Conservation (phyloP, 148 eudicot genomes). For the Arbutus unedo region DNA sequence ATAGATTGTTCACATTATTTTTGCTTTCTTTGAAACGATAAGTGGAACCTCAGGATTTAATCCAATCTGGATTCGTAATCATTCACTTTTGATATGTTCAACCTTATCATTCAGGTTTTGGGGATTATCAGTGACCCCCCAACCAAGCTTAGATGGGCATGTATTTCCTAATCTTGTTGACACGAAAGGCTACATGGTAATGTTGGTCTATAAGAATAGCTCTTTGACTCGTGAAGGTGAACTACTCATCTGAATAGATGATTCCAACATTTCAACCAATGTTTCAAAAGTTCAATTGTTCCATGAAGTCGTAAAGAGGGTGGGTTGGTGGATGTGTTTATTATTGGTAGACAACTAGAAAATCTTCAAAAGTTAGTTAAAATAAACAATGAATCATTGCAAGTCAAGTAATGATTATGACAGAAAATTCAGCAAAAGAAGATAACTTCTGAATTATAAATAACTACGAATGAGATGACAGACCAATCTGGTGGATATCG, state of each 20-base stretch:
- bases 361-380: not conserved
- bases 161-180: constrained; percentile 90
- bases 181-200: constrained; percentile 81
- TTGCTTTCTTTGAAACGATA: not conserved
- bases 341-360: not conserved
- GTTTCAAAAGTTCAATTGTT: not conserved
- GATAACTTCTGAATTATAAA: not conserved
- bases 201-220: constrained; percentile 89
- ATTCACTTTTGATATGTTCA: not conserved
- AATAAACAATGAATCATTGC: not conserved
- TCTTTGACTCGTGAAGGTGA: constrained; percentile 93
- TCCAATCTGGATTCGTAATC: not conserved
- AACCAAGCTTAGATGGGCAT: constrained; percentile 82
- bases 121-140: constrained; percentile 77
- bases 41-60: not conserved
- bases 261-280: not conserved
- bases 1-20: not conserved
- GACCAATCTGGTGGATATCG: not conserved
- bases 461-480: not conserved
- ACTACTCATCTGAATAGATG: not conserved
- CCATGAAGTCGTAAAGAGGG: not conserved
- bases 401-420: not conserved
- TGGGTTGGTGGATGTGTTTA: not conserved
- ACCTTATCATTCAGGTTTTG: constrained; percentile 53
- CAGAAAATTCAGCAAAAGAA: not conserved